phyloP scores from a whole-genome alignment of 768 basidiomycete species.

The Rossbeevera mucosa region DNA sequence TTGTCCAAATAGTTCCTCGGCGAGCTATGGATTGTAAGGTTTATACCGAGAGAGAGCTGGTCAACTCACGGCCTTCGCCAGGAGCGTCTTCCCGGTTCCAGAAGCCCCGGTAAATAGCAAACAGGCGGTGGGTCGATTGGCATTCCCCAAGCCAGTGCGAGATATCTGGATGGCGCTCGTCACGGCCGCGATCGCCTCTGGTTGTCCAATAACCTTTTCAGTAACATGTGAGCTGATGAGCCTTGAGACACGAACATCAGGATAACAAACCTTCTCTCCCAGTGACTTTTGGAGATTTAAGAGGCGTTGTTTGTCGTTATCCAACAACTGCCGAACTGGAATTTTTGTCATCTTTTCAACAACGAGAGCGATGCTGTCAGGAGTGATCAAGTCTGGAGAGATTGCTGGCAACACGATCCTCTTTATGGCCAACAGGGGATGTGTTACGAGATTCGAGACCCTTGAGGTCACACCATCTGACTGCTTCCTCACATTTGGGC shows the following conservation, averaged over 20 bases:
- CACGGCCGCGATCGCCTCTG: slow-evolving; percentile 43
- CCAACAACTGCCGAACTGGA: neutral
- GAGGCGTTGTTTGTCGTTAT: neutral
- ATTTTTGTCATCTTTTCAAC: slow-evolving; percentile 1
- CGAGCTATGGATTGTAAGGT: slow-evolving; percentile 23
- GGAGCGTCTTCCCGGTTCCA: slow-evolving; percentile 39
- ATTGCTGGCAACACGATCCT: neutral
- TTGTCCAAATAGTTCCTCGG: slow-evolving; percentile 43
- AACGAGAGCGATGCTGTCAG: neutral
- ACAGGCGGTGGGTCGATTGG: slow-evolving; percentile 41
- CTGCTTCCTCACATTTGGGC: too few species aligned
- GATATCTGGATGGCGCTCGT: slow-evolving; percentile 46
- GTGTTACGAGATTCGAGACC: too few species aligned
- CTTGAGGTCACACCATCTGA: too few species aligned
- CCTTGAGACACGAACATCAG: too few species aligned
- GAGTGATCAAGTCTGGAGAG: slow-evolving; percentile 6
- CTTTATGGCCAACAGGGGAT: too few species aligned
- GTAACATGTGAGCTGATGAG: neutral
- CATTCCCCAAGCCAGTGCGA: slow-evolving; percentile 43
- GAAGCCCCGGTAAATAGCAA: slow-evolving; percentile 41
- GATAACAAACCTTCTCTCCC: too few species aligned
- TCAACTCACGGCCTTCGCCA: slow-evolving; percentile 19
- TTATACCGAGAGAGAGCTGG: neutral
- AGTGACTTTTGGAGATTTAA: too few species aligned
- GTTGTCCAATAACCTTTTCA: slow-evolving; percentile 28